Percentiles rank a stretch among this genome's conserved stretches.
Conservation (phyloP, 2,329 filamentous ascomycete genomes). For the Zymoseptoria ardabiliae region DNA sequence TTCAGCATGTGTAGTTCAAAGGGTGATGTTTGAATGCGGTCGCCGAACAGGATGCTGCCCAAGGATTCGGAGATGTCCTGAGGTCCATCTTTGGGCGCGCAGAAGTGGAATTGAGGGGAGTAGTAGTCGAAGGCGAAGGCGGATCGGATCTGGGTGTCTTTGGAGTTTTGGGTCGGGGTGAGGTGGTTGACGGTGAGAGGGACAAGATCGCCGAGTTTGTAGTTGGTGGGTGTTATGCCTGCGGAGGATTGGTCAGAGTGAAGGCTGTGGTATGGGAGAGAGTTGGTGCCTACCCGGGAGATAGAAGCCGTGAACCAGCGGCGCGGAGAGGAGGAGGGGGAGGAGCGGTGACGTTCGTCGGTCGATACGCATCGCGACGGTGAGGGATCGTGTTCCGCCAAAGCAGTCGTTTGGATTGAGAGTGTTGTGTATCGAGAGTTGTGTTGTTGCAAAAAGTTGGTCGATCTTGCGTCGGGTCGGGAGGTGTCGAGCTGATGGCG, state of each 20-base stretch:
- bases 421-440: too few species aligned
- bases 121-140: conserved; percentile 97
- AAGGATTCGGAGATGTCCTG: conserved; percentile 78
- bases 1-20: conserved; percentile 80
- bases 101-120: conserved; percentile 79
- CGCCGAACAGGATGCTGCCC: conserved; percentile 93
- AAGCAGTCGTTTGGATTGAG: background rate
- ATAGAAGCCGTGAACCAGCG: conserved; percentile 57
- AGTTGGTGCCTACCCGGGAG: conserved; percentile 57
- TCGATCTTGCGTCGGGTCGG: background rate
- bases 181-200: conserved; percentile 90
- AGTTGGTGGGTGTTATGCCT: conserved; percentile 79
- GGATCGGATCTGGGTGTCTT: conserved; percentile 78
- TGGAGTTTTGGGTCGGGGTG: conserved; percentile 69
- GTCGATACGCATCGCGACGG: conserved; percentile 17
- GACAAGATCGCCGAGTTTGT: conserved; percentile 70
- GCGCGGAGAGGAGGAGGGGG: conserved; percentile 21
- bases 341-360: conserved; percentile 17
- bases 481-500: too few species aligned
- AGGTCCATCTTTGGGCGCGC: conserved; percentile 67
- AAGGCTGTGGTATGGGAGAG: background rate
- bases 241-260: background rate
- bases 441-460: background rate
- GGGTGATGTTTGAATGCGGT: conserved; percentile 93
- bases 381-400: background rate